A percentile compares a stretch with the other conserved stretches of the same genome.
Conservation (phyloP, 139 green algal species). For the Picochlorum sp. region DNA sequence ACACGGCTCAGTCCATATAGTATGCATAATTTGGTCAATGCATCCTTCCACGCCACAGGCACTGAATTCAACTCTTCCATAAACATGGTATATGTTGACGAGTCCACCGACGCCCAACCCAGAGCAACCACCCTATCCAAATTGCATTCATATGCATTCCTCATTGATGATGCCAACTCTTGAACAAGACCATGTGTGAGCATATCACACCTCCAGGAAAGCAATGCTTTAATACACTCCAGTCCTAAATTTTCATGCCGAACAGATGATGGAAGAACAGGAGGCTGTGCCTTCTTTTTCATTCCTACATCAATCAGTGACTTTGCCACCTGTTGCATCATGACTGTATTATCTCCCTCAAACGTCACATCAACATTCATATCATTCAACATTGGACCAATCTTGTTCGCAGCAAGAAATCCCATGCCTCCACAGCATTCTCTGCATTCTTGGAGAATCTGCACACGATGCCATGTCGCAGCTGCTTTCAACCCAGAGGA, state of each 20-base stretch:
- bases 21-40: slow-evolving; percentile 29
- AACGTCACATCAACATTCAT: slow-evolving; percentile 86
- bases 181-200: slow-evolving; percentile 33
- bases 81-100: slow-evolving; percentile 44
- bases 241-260: background rate
- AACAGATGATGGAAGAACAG: background rate
- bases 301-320: slow-evolving; percentile 30
- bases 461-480: slow-evolving; percentile 68
- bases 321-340: slow-evolving; percentile 67
- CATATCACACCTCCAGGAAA: slow-evolving; percentile 25
- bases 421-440: slow-evolving; percentile 78
- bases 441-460: slow-evolving; percentile 63
- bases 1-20: slow-evolving; percentile 55
- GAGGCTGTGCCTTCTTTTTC: slow-evolving; percentile 4
- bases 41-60: slow-evolving; percentile 2
- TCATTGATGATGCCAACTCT: slow-evolving; percentile 20
- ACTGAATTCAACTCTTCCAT: slow-evolving; percentile 21
- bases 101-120: slow-evolving; percentile 69
- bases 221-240: slow-evolving; percentile 28
- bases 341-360: slow-evolving; percentile 88
- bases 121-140: slow-evolving; percentile 59
- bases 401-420: slow-evolving; percentile 74
- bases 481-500: slow-evolving; percentile 75
- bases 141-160: slow-evolving; percentile 43
- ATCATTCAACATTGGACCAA: slow-evolving; percentile 75